These are phyloP conservation scores for Penicillium manginii DNA, from an alignment of 495 filamentous ascomycete species.

Conservation along the genomic window DNA sequence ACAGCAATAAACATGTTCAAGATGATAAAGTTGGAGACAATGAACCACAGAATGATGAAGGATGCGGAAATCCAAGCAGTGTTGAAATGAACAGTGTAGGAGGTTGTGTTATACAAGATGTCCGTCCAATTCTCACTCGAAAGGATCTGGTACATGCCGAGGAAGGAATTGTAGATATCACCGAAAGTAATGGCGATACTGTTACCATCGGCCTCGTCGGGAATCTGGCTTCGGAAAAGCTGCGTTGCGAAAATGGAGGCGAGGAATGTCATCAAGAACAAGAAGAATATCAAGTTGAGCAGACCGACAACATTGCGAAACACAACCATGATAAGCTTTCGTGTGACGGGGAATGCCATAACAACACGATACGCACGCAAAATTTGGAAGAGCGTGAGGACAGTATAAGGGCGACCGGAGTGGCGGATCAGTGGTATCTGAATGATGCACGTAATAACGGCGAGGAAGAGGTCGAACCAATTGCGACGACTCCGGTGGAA, in stretches of 20 bases:
- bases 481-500: slow-evolving; percentile 77
- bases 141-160: slow-evolving; percentile 98
- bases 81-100: slow-evolving; percentile 58
- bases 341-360: slow-evolving; percentile 82
- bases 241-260: slow-evolving; percentile 93
- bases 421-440: slow-evolving; percentile 80
- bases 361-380: slow-evolving; percentile 91
- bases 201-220: slow-evolving; percentile 58
- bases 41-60: slow-evolving; percentile 95
- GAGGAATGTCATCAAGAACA: slow-evolving; percentile 93
- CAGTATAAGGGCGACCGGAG: slow-evolving; percentile 78
- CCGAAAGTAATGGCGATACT: slow-evolving; percentile 73
- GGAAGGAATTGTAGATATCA: slow-evolving; percentile 91
- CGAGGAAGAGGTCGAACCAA: slow-evolving; percentile 78
- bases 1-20: slow-evolving; percentile 99
- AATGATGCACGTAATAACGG: slow-evolving; percentile 79
- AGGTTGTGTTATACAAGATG: slow-evolving; percentile 81
- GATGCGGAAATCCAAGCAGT: slow-evolving; percentile 94
- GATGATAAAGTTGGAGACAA: slow-evolving; percentile 92
- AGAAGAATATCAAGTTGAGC: slow-evolving; percentile 91
- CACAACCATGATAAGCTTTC: slow-evolving; percentile 81
- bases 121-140: slow-evolving; percentile 96
- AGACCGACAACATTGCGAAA: slow-evolving; percentile 92
- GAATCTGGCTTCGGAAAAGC: slow-evolving; percentile 86
- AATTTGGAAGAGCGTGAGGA: slow-evolving; percentile 93